A percentile compares a stretch with the other conserved stretches of the same genome.
phyloP scores from a whole-genome alignment of 148 eudicot species.

The Mesembryanthemum crystallinum region DNA sequence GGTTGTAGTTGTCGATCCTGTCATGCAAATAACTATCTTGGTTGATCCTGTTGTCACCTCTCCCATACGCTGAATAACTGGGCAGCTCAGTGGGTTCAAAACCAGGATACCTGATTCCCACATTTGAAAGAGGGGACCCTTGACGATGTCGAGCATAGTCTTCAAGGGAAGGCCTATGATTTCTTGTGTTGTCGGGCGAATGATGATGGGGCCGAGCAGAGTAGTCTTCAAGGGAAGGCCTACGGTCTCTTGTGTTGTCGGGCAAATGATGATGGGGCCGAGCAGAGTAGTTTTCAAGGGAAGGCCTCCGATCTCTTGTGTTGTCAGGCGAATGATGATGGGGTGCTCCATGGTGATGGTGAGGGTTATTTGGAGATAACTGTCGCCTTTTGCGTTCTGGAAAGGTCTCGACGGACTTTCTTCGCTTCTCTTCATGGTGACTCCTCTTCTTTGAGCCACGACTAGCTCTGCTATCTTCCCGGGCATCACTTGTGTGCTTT shows the following conservation, averaged over 20 bases:
- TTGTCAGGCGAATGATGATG: conserved; percentile 25
- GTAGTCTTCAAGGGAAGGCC: conserved; percentile 10
- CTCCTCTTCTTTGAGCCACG: conserved; percentile 27
- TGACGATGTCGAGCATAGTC: conserved; percentile 7
- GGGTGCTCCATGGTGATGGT: conserved; percentile 17
- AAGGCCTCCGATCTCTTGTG: conserved; percentile 5
- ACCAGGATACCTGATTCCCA: conserved; percentile 19
- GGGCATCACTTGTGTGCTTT: conserved; percentile 9
- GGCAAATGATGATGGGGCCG: conserved; percentile 28
- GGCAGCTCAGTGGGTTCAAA: background rate
- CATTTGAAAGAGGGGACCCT: conserved; percentile 13
- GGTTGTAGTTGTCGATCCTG: background rate
- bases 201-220: conserved; percentile 16
- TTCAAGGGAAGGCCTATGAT: conserved; percentile 12
- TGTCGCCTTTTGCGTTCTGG: conserved; percentile 20
- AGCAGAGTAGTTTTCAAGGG: conserved; percentile 9
- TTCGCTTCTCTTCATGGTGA: conserved; percentile 23
- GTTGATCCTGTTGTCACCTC: conserved; percentile 11
- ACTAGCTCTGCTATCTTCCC: conserved; percentile 6
- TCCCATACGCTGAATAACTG: conserved; percentile 19
- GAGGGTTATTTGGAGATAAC: conserved; percentile 16
- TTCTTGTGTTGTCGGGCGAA: conserved; percentile 19
- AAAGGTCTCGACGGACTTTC: conserved; percentile 6
- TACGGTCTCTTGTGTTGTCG: conserved; percentile 5
- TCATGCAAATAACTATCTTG: background rate